Base-by-base conservation (phyloP, 2,329 filamentous ascomycete species). In the Aspergillus quadrilineatus region DNA sequence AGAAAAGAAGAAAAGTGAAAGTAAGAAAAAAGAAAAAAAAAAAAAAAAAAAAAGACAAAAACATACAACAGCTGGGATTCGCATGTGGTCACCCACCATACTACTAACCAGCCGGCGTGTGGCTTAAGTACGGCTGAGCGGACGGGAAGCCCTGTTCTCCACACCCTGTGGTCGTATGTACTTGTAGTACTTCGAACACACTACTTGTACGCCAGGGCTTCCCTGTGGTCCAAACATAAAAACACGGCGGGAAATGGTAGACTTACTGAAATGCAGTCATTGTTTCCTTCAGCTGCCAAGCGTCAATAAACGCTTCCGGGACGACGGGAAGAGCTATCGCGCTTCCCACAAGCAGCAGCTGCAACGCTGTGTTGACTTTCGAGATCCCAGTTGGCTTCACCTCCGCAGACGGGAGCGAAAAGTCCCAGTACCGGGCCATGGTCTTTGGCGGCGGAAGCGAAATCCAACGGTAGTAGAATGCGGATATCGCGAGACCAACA, bases 391-490 rank as follows among this genome's bases (percentile, higher is more conserved):
- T 78, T 1, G 75, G 74, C 59, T 73, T 76, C 7, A 78, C 75
- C 59, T 78, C 75, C 3, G 76, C 76, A 8, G 74, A 77, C 9
- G 78, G 94, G 12, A 99, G 82, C 3, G 89, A 93, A 70, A 99
- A 97, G 75, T 99, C 94, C 94, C 94, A 99, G 75, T 97, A 99
- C 15, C 94, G 82, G 15, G 83, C 77, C 74, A 97, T 90, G 0
- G 94, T 97, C 77, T 97, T 97, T 1, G 94, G 94, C 0, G 90
- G 87, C 0, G 94, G 94, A 5, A 99, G 82, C 2, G 90, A 95
- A 63, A 97, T 95, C 84, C 91, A 97, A 61, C 94, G 88, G 74
- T 94, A 97, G 78, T 97, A 97, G 64, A 99, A 87, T 26, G 94
- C 94, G 1, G 92, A 86, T 22, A 96, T 81, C 28, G 84, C 92